Evolutionary conservation across 345 rosid genomes (phyloP), one percentile per base, ranked within the genome.

Genomic region (Anacardium occidentale): DNA sequence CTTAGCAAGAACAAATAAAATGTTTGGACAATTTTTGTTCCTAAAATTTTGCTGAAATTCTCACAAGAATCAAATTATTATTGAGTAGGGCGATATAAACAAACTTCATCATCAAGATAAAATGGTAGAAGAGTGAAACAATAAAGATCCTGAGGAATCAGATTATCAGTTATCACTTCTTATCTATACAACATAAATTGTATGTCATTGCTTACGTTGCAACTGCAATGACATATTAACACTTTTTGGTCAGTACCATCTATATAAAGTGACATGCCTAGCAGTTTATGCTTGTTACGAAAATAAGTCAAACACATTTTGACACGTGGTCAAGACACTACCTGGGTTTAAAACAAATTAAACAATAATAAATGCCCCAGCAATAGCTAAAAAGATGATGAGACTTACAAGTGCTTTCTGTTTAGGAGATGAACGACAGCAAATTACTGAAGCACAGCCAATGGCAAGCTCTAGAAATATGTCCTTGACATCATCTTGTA

Each of bases 381-480:
- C 5, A 32, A 48, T 29, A 61, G 26, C 21, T 1, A 17, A 58
- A 40, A 51, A 56, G 50, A 50, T 56, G 24, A 68, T 3, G 45
- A 1, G 56, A 79, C 86, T 82, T 89, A 94, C 99, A 57, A 90
- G 78, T 68, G 98, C 98, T 72, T 95, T 95, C 84, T 95, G 99
- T 82, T 89, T 95, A 52, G 98, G 99, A 72, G 98, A 92, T 57
- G 98, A 89, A 64, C 98, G 93, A 52, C 98, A 94, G 80, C 98
- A 94, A 66, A 95, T 92, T 75, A 92, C 97, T 14, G 98, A 94
- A 59, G 98, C 93, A 71, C 98, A 94, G 65, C 88, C 86, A 57
- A 85, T 80, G 62, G 98, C 92, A 74, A 94, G 91, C 78, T 92
- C 92, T 24, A 94, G 90, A 84, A 94, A 90, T 72, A 25, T 57